Base-by-base conservation (phyloP, 2,329 filamentous ascomycete genomes). In the Cylindrodendrum hubeiense region DNA sequence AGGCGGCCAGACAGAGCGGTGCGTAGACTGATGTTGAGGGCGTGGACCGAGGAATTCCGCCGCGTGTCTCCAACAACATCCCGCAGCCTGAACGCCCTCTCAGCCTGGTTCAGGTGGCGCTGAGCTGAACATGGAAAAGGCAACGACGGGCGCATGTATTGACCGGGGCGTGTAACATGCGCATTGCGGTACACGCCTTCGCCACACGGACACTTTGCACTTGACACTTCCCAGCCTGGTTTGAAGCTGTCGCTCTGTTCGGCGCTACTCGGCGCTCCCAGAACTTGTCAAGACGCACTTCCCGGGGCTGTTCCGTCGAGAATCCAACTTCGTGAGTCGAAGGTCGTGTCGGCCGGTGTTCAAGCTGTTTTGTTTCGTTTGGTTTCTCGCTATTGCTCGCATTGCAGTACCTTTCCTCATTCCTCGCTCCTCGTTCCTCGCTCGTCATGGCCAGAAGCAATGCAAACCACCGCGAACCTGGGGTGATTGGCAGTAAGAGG, bases 101-200 rank as follows among this genome's bases (percentile, higher is more conserved):
- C 24, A 30, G n/a, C 24, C 54, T 57, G 41, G 54, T 41, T 8
- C 2, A 12, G 34, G 56, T 59, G 56, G 56, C 56, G 56, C 21
- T 24, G 56, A 51, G 56, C 56, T 59, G 56, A 59, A 49, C 26
- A 50, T 59, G 56, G 30, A 43, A 43, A 46, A 51, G 55, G 55
- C 55, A 51, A 21, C 46, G 22, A 59, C 30, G 33, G 33, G 33
- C 34, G 28, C 26, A 59, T 28, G n/a, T n/a, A 52, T 24, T 24
- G 26, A 21, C 47, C n/a, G 3, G 47, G 13, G 15, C 33, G 3
- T 39, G 37, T 17, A 39, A n/a, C 5, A 17, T 26, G 12, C 44
- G 17, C 13, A 21, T 33, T 33, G n/a, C 28, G 37, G 12, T 33
- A 13, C 17, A 47, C 17, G 24, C 19, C 44, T 47, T 21, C 17